phyloP scores from a whole-genome alignment of 768 basidiomycete species.

The Chalciporus sphaerocephalus region DNA sequence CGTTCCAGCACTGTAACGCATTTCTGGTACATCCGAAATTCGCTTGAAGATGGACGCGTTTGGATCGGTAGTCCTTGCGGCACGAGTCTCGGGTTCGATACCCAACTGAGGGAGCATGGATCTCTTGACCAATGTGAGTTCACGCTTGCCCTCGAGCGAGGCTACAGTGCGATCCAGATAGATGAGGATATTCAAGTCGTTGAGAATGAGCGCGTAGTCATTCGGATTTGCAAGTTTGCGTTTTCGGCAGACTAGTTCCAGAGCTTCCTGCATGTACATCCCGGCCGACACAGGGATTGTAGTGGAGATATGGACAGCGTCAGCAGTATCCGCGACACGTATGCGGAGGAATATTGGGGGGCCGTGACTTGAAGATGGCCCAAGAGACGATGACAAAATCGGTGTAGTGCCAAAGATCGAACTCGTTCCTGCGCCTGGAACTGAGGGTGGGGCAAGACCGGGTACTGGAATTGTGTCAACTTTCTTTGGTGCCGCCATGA shows the following conservation, averaged over 20 bases:
- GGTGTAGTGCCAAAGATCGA: slow-evolving; percentile 47
- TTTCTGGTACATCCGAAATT: slow-evolving; percentile 62
- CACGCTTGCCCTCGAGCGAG: slow-evolving; percentile 82
- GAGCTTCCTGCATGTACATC: slow-evolving; percentile 96
- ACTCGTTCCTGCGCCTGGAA: slow-evolving; percentile 40
- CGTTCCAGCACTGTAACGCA: slow-evolving; percentile 53
- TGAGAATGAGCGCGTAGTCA: slow-evolving; percentile 77
- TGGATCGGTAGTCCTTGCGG: slow-evolving; percentile 80
- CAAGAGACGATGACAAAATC: slow-evolving; percentile 60
- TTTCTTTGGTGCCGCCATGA: slow-evolving; percentile 59
- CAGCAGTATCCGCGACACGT: slow-evolving; percentile 73
- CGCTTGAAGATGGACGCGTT: slow-evolving; percentile 95
- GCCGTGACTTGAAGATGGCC: slow-evolving; percentile 67
- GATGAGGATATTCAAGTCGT: slow-evolving; percentile 62
- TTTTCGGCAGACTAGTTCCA: slow-evolving; percentile 76
- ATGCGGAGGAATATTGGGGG: slow-evolving; percentile 83
- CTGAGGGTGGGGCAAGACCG: slow-evolving; percentile 38
- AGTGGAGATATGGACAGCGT: slow-evolving; percentile 81
- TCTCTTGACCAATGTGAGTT: slow-evolving; percentile 76
- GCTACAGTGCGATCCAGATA: slow-evolving; percentile 97
- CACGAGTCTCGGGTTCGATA: slow-evolving; percentile 60
- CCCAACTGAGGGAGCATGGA: slow-evolving; percentile 72
- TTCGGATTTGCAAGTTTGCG: slow-evolving; percentile 63
- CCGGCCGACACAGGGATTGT: slow-evolving; percentile 91
- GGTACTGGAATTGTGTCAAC: slow-evolving; percentile 40